Conservation (phyloP, 257 asterid genomes). For the Linderniella brevidens region DNA sequence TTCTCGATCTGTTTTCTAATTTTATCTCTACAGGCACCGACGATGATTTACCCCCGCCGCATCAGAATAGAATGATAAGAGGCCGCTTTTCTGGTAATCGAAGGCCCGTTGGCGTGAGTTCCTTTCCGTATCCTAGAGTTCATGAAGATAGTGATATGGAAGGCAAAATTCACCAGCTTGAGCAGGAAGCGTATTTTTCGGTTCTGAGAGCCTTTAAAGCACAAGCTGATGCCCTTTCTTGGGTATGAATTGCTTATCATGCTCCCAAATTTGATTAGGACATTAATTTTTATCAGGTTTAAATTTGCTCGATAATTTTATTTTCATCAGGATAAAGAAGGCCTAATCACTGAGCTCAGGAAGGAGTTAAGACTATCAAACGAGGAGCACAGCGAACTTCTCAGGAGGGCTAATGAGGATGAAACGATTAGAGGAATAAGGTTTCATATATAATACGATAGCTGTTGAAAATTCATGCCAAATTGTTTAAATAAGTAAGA, state of each 20-base stretch:
- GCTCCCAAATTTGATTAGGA: background rate
- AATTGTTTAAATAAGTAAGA: conserved; percentile 8
- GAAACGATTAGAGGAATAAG: conserved; percentile 64
- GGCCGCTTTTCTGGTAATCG: conserved; percentile 75
- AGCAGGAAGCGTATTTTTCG: conserved; percentile 85
- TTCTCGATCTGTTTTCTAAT: background rate
- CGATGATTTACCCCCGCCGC: conserved; percentile 92
- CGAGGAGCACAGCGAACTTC: conserved; percentile 79
- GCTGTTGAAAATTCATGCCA: conserved; percentile 7
- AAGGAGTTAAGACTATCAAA: conserved; percentile 65
- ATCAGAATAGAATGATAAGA: conserved; percentile 75
- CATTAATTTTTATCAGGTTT: conserved; percentile 2
- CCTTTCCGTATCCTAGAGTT: conserved; percentile 39
- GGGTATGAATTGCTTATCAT: conserved; percentile 34
- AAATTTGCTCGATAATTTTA: conserved; percentile 15
- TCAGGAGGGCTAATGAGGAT: conserved; percentile 52
- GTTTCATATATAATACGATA: conserved; percentile 14
- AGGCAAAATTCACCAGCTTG: conserved; percentile 73
- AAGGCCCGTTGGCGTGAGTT: conserved; percentile 44
- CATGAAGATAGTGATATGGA: conserved; percentile 59
- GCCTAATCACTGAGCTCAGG: conserved; percentile 61
- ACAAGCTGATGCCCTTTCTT: conserved; percentile 81
- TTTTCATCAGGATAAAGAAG: conserved; percentile 57
- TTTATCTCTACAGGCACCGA: conserved; percentile 56
- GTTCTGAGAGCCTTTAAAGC: conserved; percentile 91